phyloP scores from a whole-genome alignment of 169 alveolate genomes.

The Toxoplasma gondii region DNA sequence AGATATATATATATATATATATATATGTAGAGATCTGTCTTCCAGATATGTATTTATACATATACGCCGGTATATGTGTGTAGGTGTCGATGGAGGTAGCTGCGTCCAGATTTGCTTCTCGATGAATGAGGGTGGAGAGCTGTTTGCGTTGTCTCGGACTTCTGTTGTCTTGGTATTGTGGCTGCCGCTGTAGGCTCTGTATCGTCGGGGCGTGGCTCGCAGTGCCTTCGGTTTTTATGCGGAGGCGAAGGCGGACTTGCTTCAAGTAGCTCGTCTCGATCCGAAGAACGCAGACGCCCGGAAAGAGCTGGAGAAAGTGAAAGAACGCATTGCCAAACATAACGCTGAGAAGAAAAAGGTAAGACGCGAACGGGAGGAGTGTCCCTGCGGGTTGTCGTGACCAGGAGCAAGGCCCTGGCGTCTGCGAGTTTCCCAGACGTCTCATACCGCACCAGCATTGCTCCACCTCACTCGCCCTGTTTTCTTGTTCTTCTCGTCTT shows the following conservation, averaged over 20 bases:
- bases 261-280: constrained; percentile 31
- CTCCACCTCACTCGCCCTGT: too few relatives aligned
- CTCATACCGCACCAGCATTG: too few relatives aligned
- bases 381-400: neutral
- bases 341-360: constrained; percentile 56
- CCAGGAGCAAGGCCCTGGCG: too few relatives aligned
- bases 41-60: neutral
- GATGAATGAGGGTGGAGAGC: neutral
- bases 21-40: neutral
- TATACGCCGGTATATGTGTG: neutral
- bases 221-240: constrained; percentile 20
- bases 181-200: constrained; percentile 54
- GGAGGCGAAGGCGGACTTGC: constrained; percentile 56
- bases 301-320: constrained; percentile 50
- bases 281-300: constrained; percentile 54
- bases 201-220: constrained; percentile 57
- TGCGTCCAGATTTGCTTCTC: too few relatives aligned
- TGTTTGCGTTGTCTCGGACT: neutral
- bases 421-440: too few relatives aligned
- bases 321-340: constrained; percentile 7
- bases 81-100: too few relatives aligned
- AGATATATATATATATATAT: neutral
- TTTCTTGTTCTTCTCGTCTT: too few relatives aligned
- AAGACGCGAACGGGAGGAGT: neutral
- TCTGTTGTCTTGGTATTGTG: neutral